Evolutionary conservation across 805 yeast species (phyloP).

Genomic region (Candida koratica): DNA sequence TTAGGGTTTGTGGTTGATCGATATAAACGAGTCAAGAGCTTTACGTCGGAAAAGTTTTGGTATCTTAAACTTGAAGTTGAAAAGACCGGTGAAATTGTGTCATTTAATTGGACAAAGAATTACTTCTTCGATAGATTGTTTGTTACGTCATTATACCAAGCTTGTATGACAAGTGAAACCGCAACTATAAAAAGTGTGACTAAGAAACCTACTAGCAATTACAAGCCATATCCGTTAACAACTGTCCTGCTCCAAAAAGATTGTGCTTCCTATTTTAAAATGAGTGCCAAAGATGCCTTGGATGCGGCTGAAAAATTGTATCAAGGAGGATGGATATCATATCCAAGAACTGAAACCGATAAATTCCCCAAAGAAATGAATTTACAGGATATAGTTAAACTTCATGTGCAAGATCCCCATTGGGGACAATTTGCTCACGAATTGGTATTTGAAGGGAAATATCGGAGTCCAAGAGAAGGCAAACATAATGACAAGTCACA

Average conservation of each 20-base stretch:
- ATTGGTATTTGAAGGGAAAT: slow-evolving; percentile 40
- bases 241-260: slow-evolving; percentile 90
- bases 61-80: slow-evolving; percentile 50
- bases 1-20: slow-evolving; percentile 94
- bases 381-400: slow-evolving; percentile 53
- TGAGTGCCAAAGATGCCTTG: slow-evolving; percentile 77
- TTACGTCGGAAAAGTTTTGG: slow-evolving; percentile 82
- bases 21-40: slow-evolving; percentile 66
- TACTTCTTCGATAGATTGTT: slow-evolving; percentile 69
- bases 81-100: slow-evolving; percentile 27
- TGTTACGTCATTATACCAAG: slow-evolving; percentile 62
- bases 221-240: slow-evolving; percentile 85
- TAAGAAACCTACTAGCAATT: slow-evolving; percentile 66
- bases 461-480: slow-evolving; percentile 73
- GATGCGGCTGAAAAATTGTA: slow-evolving; percentile 79
- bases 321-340: slow-evolving; percentile 81
- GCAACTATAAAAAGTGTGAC: slow-evolving; percentile 52
- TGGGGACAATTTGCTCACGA: slow-evolving; percentile 75
- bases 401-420: slow-evolving; percentile 48
- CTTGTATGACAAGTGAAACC: slow-evolving; percentile 49
- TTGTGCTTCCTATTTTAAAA: slow-evolving; percentile 68
- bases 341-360: slow-evolving; percentile 98
- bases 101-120: slow-evolving; percentile 68
- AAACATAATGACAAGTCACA: slow-evolving; percentile 90
- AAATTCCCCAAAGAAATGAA: slow-evolving; percentile 76